Evolutionary conservation across 257 asterid genomes (phyloP).

Genomic region (Vinca minor): DNA sequence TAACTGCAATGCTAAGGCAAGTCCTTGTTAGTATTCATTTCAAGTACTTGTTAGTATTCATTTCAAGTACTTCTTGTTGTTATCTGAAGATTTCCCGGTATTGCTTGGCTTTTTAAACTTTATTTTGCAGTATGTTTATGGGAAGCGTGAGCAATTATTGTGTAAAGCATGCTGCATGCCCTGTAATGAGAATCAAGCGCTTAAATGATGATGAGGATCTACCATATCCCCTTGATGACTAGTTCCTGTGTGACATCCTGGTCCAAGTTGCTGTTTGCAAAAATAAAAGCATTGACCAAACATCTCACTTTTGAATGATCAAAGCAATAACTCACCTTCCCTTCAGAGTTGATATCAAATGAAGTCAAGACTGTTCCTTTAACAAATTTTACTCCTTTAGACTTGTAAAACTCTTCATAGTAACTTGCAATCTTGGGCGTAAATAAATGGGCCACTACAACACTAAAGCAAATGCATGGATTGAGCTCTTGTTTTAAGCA

Average conservation of each 20-base stretch:
- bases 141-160: too few species aligned
- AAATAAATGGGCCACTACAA: slow-evolving; percentile 92
- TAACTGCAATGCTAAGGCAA: too few species aligned
- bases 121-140: too few species aligned
- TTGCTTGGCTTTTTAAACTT: too few species aligned
- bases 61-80: too few species aligned
- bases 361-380: slow-evolving; percentile 91
- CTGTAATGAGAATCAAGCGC: too few species aligned
- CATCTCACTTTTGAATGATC: neutral
- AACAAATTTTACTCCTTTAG: slow-evolving; percentile 82
- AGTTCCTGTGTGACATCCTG: neutral
- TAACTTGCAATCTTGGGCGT: slow-evolving; percentile 72
- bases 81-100: too few species aligned
- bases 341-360: slow-evolving; percentile 63
- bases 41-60: too few species aligned
- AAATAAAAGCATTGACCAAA: neutral
- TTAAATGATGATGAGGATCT: too few species aligned
- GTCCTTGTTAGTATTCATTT: too few species aligned
- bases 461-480: neutral
- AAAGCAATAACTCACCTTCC: slow-evolving; percentile 46
- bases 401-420: slow-evolving; percentile 85
- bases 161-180: too few species aligned
- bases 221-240: too few species aligned
- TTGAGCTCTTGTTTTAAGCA: neutral
- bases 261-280: neutral